Conservation (phyloP, 2,329 filamentous ascomycete species). For the Boeremia lycopersici region DNA sequence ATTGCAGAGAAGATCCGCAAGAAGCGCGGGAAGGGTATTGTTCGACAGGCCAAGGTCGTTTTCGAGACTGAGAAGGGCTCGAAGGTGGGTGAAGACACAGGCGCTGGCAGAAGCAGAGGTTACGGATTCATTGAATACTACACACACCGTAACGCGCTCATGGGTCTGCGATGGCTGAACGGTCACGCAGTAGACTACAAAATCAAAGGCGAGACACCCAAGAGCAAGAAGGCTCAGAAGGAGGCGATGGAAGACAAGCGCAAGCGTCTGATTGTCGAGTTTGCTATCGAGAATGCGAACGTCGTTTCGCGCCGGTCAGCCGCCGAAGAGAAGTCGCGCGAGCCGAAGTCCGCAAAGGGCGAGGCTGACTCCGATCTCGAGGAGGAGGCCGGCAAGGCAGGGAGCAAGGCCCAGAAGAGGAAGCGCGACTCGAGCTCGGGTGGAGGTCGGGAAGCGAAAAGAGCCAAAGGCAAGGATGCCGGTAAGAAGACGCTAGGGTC, state of each 20-base stretch:
- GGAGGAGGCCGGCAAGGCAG: slow-evolving; percentile 19
- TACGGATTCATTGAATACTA: slow-evolving; percentile 98
- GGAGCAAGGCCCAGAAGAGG: slow-evolving; percentile 44
- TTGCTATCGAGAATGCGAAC: slow-evolving; percentile 96
- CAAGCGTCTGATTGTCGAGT: slow-evolving; percentile 91
- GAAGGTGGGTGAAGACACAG: slow-evolving; percentile 78
- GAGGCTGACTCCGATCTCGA: slow-evolving; percentile 10
- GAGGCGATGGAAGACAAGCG: slow-evolving; percentile 72
- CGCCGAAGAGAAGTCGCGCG: slow-evolving; percentile 62
- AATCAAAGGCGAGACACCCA: slow-evolving; percentile 54
- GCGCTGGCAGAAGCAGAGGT: slow-evolving; percentile 82
- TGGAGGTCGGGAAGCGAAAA: slow-evolving; percentile 8
- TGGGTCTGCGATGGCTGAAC: slow-evolving; percentile 94
- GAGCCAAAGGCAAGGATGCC: slow-evolving; percentile 19
- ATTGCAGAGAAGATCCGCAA: slow-evolving; percentile 81
- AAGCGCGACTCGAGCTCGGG: slow-evolving; percentile 42
- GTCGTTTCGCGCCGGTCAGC: slow-evolving; percentile 82
- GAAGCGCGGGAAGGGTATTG: slow-evolving; percentile 81
- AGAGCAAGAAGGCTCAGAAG: slow-evolving; percentile 45
- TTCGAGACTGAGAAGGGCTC: slow-evolving; percentile 86
- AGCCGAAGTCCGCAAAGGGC: slow-evolving; percentile 46
- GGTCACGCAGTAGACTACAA: slow-evolving; percentile 67
- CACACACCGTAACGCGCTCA: slow-evolving; percentile 90
- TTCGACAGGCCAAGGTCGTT: slow-evolving; percentile 92
- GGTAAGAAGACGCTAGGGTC: slow-evolving; percentile 24